Conservation (phyloP, 352 stramenopile genomes). For the Saprolegnia diclina region DNA sequence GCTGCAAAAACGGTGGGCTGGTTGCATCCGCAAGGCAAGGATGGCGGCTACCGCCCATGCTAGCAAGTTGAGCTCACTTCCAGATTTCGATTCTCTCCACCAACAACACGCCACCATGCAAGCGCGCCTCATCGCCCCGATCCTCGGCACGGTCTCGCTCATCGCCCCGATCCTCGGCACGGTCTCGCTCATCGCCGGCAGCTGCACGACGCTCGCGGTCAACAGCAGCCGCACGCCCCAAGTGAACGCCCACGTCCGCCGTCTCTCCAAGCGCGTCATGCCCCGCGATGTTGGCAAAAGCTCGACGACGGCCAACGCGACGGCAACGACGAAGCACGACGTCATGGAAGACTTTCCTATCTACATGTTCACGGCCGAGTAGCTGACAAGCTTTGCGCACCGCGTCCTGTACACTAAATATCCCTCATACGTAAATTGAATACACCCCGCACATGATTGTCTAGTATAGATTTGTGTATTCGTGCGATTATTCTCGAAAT, state of each 20-base stretch:
- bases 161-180: slow-evolving; percentile 5
- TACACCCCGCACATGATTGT: no score
- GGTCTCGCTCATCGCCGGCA: neutral
- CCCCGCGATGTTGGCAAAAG: slow-evolving; percentile 1
- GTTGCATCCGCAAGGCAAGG: neutral
- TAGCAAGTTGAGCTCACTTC: neutral
- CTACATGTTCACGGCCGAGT: slow-evolving; percentile 4
- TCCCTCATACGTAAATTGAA: neutral
- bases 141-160: slow-evolving; percentile 10
- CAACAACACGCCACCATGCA: neutral
- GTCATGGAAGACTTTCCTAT: slow-evolving; percentile 11
- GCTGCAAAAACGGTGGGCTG: neutral
- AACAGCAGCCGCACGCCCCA: neutral
- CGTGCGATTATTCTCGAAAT: no score
- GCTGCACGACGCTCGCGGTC: neutral
- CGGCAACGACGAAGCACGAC: neutral
- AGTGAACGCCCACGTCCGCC: neutral
- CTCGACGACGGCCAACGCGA: neutral
- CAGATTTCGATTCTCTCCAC: neutral
- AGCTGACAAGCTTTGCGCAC: neutral
- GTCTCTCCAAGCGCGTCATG: slow-evolving; percentile 2
- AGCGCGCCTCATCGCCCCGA: neutral
- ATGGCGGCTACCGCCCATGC: neutral
- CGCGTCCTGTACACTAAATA: neutral
- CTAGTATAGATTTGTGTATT: no score